Base-by-base conservation (phyloP, 2,329 filamentous ascomycete species). In the Beauveria sp. region DNA sequence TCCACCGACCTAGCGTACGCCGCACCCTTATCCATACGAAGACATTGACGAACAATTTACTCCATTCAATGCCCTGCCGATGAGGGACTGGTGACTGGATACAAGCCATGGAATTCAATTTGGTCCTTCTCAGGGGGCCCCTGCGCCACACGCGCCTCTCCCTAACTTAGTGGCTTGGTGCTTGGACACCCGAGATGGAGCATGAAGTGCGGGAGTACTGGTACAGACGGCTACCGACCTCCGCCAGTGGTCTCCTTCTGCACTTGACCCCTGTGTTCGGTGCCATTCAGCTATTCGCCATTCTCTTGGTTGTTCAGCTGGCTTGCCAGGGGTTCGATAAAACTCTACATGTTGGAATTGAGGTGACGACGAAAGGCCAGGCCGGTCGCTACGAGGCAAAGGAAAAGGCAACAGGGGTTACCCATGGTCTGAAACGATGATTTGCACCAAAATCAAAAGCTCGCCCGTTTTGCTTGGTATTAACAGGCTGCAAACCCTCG, bases 1-100 rank as follows among this genome's bases (percentile, higher is more conserved):
- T 28, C 57, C 57, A 60, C 57, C 40, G 5, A 34, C 38, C 48
- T 43, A 16, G 46, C 34, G 34, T 38, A 16, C 34, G 34, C 34
- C 34, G 34, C 34, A 38, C 34, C 5, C 34, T 38, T 38, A 14
- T 38, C 34, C 34, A 5, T 38, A 31, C 56, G 34, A 31, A 38
- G 16, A 60, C 26, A 53, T 42, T 53, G 57, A 46, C 57, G 49
- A 60, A 60, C 57, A 60, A 60, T 53, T 93, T 85, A 73, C 95
- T 90, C 84, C 95, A 98, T 67, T 93, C 93, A 43, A 99, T 87
- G 84, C 95, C 95, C 77, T 99, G 95, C 71, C 95, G 34, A 42
- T 22, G 40, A 51, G 48, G 22, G 45, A 40, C 31, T 38, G 28
- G n/a, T 38, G 18, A 20, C 48, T 58, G 16, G 56, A 6, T 28